A percentile compares a stretch with the other conserved stretches of the same genome.
Conservation (phyloP, 2,329 filamentous ascomycete genomes). For the Arthrobotrys sphaeroides region DNA sequence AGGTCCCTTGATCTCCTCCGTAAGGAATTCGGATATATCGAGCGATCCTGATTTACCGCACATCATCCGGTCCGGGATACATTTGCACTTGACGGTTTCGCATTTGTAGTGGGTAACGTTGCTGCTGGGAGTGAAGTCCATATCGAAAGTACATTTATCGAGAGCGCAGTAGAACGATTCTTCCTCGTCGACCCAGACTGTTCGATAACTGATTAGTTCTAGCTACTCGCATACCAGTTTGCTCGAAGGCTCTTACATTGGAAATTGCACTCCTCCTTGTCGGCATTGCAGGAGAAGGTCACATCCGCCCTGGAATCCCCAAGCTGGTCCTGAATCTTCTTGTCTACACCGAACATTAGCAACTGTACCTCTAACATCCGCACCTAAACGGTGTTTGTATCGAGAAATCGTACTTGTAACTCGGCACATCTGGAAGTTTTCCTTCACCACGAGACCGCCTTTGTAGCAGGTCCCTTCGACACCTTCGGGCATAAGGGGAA, state of each 20-base stretch:
- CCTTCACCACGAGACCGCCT: conserved; percentile 86
- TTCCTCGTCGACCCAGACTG: conserved; percentile 90
- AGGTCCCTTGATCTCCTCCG: conserved; percentile 83
- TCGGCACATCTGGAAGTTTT: conserved; percentile 97
- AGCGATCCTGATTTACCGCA: conserved; percentile 91
- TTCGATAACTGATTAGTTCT: background rate
- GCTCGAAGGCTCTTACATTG: conserved; percentile 72
- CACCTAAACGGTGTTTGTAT: background rate
- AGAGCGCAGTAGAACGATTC: conserved; percentile 98
- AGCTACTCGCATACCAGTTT: background rate
- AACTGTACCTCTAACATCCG: too few relatives aligned
- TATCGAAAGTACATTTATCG: conserved; percentile 78
- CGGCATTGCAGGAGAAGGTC: conserved; percentile 87
- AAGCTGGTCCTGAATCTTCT: conserved; percentile 87
- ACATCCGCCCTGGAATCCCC: conserved; percentile 88
- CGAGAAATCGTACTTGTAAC: conserved; percentile 73
- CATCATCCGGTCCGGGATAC: conserved; percentile 89
- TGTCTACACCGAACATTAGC: conserved; percentile 63
- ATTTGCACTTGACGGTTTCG: conserved; percentile 83
- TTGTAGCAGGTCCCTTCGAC: conserved; percentile 90
- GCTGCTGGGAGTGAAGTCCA: conserved; percentile 73
- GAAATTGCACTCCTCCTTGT: conserved; percentile 83
- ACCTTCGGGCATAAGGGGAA: conserved; percentile 83
- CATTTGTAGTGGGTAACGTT: conserved; percentile 89
- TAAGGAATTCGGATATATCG: conserved; percentile 88